Percentiles rank a stretch among this genome's conserved stretches.
Evolutionary conservation across 345 rosid genomes (phyloP).

Genomic region (Trapa incisa): DNA sequence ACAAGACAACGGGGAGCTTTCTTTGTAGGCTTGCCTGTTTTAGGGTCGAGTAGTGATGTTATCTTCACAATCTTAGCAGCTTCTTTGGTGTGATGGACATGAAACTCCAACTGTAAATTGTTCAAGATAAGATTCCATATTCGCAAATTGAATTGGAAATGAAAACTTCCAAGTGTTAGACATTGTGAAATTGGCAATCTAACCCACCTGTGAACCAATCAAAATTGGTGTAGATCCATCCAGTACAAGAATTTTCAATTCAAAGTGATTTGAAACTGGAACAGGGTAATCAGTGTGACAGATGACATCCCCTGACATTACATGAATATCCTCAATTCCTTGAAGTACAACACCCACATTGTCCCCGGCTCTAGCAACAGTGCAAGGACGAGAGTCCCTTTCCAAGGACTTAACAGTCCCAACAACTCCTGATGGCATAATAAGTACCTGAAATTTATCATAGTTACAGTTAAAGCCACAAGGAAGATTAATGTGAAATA

Average conservation of each 20-base stretch:
- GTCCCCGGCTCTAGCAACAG: constrained; percentile 86
- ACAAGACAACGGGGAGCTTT: constrained; percentile 68
- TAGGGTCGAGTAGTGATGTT: constrained; percentile 58
- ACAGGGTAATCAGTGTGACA: constrained; percentile 90
- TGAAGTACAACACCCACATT: constrained; percentile 51
- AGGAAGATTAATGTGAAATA: not conserved
- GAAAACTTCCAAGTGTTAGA: not conserved
- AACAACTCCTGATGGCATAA: constrained; percentile 68
- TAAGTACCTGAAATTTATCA: constrained; percentile 39
- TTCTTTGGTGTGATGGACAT: constrained; percentile 74
- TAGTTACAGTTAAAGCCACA: not conserved
- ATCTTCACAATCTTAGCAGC: constrained; percentile 63
- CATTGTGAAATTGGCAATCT: not conserved
- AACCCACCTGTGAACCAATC: constrained; percentile 66
- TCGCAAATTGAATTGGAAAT: not conserved
- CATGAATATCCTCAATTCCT: constrained; percentile 56
- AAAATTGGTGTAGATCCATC: constrained; percentile 69
- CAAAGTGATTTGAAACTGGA: constrained; percentile 54
- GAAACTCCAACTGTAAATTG: constrained; percentile 68
- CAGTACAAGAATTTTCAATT: constrained; percentile 58
- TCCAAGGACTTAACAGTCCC: constrained; percentile 75
- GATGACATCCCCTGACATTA: constrained; percentile 75
- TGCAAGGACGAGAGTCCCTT: constrained; percentile 56
- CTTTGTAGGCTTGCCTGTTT: constrained; percentile 73
- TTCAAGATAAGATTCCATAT: constrained; percentile 1